Base-by-base conservation (phyloP, 768 basidiomycete species). In the Auriculariales sp. region DNA sequence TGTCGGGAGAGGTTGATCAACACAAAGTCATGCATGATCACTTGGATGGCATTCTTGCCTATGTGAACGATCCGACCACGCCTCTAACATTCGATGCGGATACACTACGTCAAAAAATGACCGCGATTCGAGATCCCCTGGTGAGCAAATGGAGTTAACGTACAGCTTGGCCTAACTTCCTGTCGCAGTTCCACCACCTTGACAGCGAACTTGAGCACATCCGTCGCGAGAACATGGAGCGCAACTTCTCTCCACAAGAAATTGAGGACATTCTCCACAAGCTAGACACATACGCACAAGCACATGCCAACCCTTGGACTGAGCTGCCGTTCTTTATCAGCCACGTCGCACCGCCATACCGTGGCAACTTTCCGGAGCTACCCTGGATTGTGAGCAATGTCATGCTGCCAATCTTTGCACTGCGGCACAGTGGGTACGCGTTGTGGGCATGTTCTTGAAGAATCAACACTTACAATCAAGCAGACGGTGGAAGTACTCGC, bases 331-430 rank as follows among this genome's bases (percentile, higher is more conserved):
- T 57, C 56, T 65, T 68, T 17, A 39, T 1, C 42, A 70, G 67
- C 48, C 68, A 71, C 53, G 69, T 64, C 5, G 60, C 66, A n/a
- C 58, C 64, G 3, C 64, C 65, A 25, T 60, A 59, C 52, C 68
- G 68, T 51, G 59, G 57, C 11, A 46, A 55, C n/a, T 71, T 63
- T 62, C 70, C 70, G 0, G 52, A 55, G 1, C 59, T 70, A 54
- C 66, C 68, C 2, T 68, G 68, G 66, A 42, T 69, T 17, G 51
- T 70, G 3, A 62, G 64, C 28, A 66, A 68, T 47, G 11, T 68
- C 4, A 50, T 67, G 3, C 48, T 68, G 2, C 68, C 70, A 51
- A 32, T 68, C 11, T 53, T 70, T 5, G 67, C 66, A 3, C 58
- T 53, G 45, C 60, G 53, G 50, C 35, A 68, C 47, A 60, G 65